phyloP scores from a whole-genome alignment of 805 yeast species.

The Pichia ethanolica region DNA sequence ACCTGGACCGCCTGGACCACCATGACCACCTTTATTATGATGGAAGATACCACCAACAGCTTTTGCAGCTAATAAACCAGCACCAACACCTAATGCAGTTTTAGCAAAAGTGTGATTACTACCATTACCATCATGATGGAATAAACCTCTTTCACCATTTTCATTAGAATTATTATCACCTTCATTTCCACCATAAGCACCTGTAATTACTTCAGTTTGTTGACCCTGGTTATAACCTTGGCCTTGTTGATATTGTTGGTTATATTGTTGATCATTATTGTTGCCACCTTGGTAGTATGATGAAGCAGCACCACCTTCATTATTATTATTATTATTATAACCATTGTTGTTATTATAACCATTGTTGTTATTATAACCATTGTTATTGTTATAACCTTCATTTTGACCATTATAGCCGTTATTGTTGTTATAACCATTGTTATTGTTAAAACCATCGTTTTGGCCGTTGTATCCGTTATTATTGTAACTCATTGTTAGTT shows the following conservation, averaged over 20 bases:
- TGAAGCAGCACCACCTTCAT: no score
- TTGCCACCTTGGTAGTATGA: no score
- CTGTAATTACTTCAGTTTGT: not conserved
- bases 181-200: no score
- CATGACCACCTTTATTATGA: not conserved
- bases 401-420: no score
- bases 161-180: no score
- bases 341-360: not conserved
- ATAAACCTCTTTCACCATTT: not conserved
- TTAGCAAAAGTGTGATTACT: constrained; percentile 1
- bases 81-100: constrained; percentile 5
- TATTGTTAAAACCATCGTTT: no score
- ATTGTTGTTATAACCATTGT: no score
- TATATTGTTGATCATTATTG: no score
- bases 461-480: no score
- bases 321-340: not conserved
- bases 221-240: no score
- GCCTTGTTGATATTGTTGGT: no score
- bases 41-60: not conserved
- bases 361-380: not conserved
- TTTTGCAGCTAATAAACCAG: constrained; percentile 7
- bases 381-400: not conserved
- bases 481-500: not conserved
- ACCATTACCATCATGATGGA: not conserved
- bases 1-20: not conserved